Evolutionary conservation across 2,329 filamentous ascomycete species (phyloP).

Genomic region (Pseudomassariella vexata): DNA sequence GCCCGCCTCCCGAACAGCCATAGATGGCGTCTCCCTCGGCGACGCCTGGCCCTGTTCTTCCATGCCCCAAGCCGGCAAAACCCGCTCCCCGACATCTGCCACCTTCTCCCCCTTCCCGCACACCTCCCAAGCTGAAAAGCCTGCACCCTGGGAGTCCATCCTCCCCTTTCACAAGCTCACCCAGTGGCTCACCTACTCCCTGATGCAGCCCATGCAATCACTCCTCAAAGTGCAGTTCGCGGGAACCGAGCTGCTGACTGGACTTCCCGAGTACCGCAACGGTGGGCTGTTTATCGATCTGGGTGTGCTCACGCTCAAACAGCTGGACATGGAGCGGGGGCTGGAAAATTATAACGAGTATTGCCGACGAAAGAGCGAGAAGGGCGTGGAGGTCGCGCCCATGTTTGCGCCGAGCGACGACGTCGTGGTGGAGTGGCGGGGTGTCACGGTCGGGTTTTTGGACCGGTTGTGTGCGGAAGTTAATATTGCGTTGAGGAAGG

Average conservation of each 20-base stretch:
- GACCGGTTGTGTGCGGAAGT: constrained; percentile 48
- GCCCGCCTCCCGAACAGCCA: constrained; percentile 78
- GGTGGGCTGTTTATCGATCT: constrained; percentile 63
- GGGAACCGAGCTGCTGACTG: constrained; percentile 54
- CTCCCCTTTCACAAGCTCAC: constrained; percentile 58
- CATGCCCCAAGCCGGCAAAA: constrained; percentile 8
- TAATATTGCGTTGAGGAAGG: constrained; percentile 26
- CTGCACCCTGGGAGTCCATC: constrained; percentile 26
- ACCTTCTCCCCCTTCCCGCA: constrained; percentile 11
- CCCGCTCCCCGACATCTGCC: constrained; percentile 7
- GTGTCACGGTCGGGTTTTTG: constrained; percentile 54
- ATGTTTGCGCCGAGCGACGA: constrained; percentile 56
- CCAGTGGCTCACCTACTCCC: constrained; percentile 68
- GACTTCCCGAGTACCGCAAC: constrained; percentile 67
- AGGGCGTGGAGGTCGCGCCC: constrained; percentile 44
- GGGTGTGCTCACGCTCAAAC: constrained; percentile 45
- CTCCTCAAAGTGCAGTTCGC: constrained; percentile 45
- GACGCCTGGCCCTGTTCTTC: constrained; percentile 87
- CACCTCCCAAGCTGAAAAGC: constrained; percentile 1
- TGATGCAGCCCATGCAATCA: constrained; percentile 59
- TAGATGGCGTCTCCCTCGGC: constrained; percentile 81
- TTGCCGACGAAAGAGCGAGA: constrained; percentile 17
- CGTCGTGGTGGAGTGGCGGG: constrained; percentile 62
- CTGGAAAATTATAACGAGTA: constrained; percentile 32
- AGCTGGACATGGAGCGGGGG: constrained; percentile 35